Evolutionary conservation across 2,329 filamentous ascomycete genomes (phyloP), one percentile per base, ranked within the genome.

Genomic region (Fusarium robinianum): DNA sequence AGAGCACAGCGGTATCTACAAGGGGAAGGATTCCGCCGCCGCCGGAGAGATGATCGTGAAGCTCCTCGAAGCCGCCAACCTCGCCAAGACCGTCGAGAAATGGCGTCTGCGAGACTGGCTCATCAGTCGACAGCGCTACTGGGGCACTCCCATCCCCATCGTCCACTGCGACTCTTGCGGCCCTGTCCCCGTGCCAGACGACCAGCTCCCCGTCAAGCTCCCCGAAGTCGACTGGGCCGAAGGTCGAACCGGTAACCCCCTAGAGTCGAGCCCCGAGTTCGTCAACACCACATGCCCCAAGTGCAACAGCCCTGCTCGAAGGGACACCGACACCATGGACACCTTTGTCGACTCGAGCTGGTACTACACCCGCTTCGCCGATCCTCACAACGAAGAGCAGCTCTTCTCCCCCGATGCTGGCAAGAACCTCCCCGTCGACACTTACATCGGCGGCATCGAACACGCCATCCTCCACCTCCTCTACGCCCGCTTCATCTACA

Each of bases 281-380:
- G 75, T 89, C 31, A 81, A 90, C 57, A 87, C 84, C 0, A 66
- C 75, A 3, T 96, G 90, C 62, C 90, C 90, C 5, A 80, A 80
- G 56, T 96, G 90, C 60, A 72, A 78, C 11, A 76, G 79, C 2
- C 70, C 81, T 16, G 90, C 88, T 6, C 86, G 83, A 63, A 80
- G 90, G 52, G 90, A 96, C 54, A 95, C 90, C 0, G 90, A 96
- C 65, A 96, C 90, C 3, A 95, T 96, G 90, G 90, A 96, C 66
- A 96, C 90, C 0, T 96, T 96, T 69, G 90, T 96, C 49, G 90
- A 95, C 69, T 95, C 90, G 2, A 95, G 90, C 40, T 96, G 90
- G 90, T 96, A 96, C 67, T 95, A 85, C 62, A 82, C 91, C 70
- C 81, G 89, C 9, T 95, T 90, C 58, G 69, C 84, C 18, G 88